Evolutionary conservation across 2,329 filamentous ascomycete genomes (phyloP).

Genomic region (Botrytis elliptica): DNA sequence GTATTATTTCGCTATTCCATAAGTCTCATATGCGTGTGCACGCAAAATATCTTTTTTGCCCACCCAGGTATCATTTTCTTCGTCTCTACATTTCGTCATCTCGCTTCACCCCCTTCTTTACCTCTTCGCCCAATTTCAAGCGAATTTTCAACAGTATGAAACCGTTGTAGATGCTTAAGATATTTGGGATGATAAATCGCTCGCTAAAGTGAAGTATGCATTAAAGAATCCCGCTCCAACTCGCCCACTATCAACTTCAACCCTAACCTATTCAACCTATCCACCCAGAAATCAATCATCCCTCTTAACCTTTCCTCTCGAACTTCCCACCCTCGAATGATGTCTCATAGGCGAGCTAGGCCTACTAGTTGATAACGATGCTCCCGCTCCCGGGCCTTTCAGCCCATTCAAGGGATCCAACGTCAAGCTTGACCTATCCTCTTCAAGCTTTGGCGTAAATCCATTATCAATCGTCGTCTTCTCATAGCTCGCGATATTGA

Average conservation of each 20-base stretch:
- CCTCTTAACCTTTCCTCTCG: slow-evolving; percentile 41
- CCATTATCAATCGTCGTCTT: slow-evolving; percentile 51
- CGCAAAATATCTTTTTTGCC: slow-evolving; percentile 9
- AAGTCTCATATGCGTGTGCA: slow-evolving; percentile 18
- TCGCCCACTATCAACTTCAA: not conserved
- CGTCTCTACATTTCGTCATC: not conserved
- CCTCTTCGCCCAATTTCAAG: not conserved
- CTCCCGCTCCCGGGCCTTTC: slow-evolving; percentile 43
- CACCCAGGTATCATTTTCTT: slow-evolving; percentile 2
- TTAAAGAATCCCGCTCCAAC: not conserved
- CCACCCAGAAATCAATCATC: slow-evolving; percentile 36
- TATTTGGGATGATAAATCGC: not conserved
- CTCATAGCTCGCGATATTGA: slow-evolving; percentile 72
- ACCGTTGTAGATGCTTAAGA: not conserved
- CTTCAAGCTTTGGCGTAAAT: slow-evolving; percentile 38
- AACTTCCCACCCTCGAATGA: slow-evolving; percentile 44
- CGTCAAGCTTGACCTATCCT: slow-evolving; percentile 36
- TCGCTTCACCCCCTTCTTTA: not conserved
- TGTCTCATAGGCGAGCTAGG: slow-evolving; percentile 49
- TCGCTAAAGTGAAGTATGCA: not conserved
- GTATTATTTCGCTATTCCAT: slow-evolving; percentile 9
- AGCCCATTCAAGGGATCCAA: slow-evolving; percentile 34
- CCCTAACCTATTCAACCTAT: not conserved
- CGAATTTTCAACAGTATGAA: not conserved
- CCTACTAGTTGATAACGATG: slow-evolving; percentile 49